Evolutionary conservation across 495 filamentous ascomycete species (phyloP), one percentile per base, ranked within the genome.

Genomic region (Daldinia childiae): DNA sequence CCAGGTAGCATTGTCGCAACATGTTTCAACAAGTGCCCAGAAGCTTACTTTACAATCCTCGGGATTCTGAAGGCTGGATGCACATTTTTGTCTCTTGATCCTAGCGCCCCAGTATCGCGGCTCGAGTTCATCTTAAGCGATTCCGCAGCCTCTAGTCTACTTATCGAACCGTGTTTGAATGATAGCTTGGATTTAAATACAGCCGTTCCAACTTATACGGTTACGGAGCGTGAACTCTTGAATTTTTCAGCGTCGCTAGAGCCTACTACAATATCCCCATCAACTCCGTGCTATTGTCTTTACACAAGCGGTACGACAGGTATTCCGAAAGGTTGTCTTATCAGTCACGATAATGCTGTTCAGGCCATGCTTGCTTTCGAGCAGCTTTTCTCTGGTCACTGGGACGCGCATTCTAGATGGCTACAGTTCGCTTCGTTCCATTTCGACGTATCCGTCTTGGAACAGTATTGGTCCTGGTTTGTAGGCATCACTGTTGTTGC

Each of bases 401-500:
- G 93, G 93, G 83, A 89, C 66, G 66, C 78, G 3, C 75, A 87
- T 14, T 95, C 93, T 1, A 85, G 89, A 52, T 95, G 91, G 88
- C 82, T 97, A 14, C 93, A 97, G 76, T 97, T 97, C 73, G 93
- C 93, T 6, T 93, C 92, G 0, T 91, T 94, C 60, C 92, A 95
- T 76, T 97, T 97, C 65, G 93, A 97, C 71, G 93, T 95, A 21
- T 93, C 91, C 29, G 91, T 95, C 6, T 82, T 95, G 15, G 93
- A 97, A 76, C 92, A 95, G 70, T 96, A 91, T 77, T 95, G 92
- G 92, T 93, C 87, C 55, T 96, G 93, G 93, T 92, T 87, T 52
- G 90, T 93, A 11, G 92, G 93, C 6, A 92, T 95, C 48, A 89
- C 90, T 9, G 87, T 95, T 5, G 90, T 92, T 1, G 90, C 91